These are phyloP conservation scores for Yamadazyma pseudoaaseri DNA, from an alignment of 1,139 yeast species.

Conservation along the genomic window DNA sequence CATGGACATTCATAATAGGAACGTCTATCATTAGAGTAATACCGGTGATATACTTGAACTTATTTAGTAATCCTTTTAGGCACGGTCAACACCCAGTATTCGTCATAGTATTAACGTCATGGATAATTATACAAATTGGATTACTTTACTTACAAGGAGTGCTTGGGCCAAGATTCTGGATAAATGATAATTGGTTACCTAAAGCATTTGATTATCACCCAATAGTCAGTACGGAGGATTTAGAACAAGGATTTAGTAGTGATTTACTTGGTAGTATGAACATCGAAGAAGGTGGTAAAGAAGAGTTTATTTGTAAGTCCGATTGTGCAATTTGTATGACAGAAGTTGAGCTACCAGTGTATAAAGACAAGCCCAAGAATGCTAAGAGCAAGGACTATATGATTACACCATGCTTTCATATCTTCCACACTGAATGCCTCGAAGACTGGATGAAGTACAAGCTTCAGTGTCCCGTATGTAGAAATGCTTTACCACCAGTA, in stretches of 20 bases:
- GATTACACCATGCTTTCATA: conserved; percentile 92
- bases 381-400: conserved; percentile 51
- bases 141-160: conserved; percentile 60
- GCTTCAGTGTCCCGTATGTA: conserved; percentile 90
- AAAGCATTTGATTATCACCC: conserved; percentile 83
- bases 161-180: conserved; percentile 80
- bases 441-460: conserved; percentile 94
- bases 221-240: conserved; percentile 53
- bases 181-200: conserved; percentile 72
- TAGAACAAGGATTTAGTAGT: conserved; percentile 55
- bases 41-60: conserved; percentile 65
- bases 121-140: conserved; percentile 58
- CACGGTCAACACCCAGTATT: conserved; percentile 55
- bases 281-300: conserved; percentile 19
- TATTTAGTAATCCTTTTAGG: conserved; percentile 46
- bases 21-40: conserved; percentile 59
- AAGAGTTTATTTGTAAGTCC: conserved; percentile 28
- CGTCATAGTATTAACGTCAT: conserved; percentile 41
- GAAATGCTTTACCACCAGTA: conserved; percentile 77
- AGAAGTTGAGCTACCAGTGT: conserved; percentile 62
- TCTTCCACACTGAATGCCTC: conserved; percentile 83
- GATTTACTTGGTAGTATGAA: conserved; percentile 27
- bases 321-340: conserved; percentile 94
- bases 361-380: conserved; percentile 14
- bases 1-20: conserved; percentile 70